Evolutionary conservation across 75 land plant genomes (phyloP), one percentile per base, ranked within the genome.

Genomic region (Larix kaempferi): DNA sequence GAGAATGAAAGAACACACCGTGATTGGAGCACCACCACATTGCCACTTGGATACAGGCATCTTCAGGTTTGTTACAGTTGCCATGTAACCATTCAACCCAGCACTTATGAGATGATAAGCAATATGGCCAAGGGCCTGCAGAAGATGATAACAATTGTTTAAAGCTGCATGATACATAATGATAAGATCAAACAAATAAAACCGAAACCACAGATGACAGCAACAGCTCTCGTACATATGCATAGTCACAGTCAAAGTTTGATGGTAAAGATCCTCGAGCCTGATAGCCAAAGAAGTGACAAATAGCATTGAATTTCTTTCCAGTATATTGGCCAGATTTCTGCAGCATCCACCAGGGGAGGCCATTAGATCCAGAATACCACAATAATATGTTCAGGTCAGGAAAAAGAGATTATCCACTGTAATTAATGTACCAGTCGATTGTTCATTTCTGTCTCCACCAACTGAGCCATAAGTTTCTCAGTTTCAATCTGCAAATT

Each of bases 221-320:
- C 73, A 17, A 71, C 55, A 35, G 15, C 39, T 76, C 41, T 80
- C 93, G 33, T 91, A 98, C 99, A 86, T 89, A 89, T 44, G 98
- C 99, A 86, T 98, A 98, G 79, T 92, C 95, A 76, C 99, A 95
- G 75, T 98, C 99, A 78, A 98, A 98, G 69, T 98, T 98, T 75
- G 99, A 95, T 69, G 99, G 99, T 73, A 98, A 86, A 0, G 99
- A 93, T 66, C 99, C 99, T 22, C 99, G 91, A 67, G 99, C 99
- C 80, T 98, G 99, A 78, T 98, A 98, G 49, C 99, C 99, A 77
- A 98, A 98, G 78, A 98, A 98, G 79, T 98, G 99, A 86, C 98
- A 98, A 65, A 98, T 92, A 27, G 98, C 98, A 88, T 89, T 95
- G 90, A 98, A 98, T 79, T 98, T 98, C 83, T 98, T 98, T 52